Percentiles rank a stretch among this genome's conserved stretches.
These are phyloP conservation scores for Magnolia officinalis DNA, from an alignment of 164 flowering plant genomes.

Conservation along the genomic window DNA sequence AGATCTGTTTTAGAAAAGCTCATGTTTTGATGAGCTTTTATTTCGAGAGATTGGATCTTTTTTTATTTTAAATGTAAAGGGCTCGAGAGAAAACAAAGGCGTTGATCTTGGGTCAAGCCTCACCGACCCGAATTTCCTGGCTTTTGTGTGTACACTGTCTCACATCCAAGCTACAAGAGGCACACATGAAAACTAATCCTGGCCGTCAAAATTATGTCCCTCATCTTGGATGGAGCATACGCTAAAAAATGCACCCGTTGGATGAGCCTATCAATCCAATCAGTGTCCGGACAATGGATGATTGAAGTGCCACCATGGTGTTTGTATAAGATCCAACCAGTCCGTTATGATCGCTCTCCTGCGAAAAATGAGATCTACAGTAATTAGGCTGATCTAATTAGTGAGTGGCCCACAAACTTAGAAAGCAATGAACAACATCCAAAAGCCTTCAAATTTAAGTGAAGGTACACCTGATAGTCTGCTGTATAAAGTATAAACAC, in stretches of 20 bases:
- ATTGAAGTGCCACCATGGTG: no score
- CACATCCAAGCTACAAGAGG: neutral
- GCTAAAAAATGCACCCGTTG: no score
- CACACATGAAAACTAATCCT: neutral
- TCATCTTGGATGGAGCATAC: no score
- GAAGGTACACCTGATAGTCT: neutral
- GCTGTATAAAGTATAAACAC: neutral
- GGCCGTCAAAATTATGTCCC: neutral
- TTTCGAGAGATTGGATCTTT: neutral
- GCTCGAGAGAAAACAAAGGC: slow-evolving; percentile 5
- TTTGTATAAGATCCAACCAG: no score
- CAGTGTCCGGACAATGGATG: no score
- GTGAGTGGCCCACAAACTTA: neutral
- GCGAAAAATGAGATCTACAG: no score
- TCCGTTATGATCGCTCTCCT: no score
- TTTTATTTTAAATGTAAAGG: neutral
- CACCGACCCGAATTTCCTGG: neutral
- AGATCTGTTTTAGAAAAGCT: slow-evolving; percentile 4
- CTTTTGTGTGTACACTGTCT: neutral
- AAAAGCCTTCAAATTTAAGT: neutral
- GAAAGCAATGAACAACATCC: neutral
- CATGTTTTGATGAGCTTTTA: neutral
- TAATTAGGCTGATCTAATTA: no score
- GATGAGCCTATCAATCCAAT: no score
- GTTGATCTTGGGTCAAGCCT: neutral